phyloP scores from a whole-genome alignment of 2,329 filamentous ascomycete genomes.

The Hirsutella rhossiliensis region DNA sequence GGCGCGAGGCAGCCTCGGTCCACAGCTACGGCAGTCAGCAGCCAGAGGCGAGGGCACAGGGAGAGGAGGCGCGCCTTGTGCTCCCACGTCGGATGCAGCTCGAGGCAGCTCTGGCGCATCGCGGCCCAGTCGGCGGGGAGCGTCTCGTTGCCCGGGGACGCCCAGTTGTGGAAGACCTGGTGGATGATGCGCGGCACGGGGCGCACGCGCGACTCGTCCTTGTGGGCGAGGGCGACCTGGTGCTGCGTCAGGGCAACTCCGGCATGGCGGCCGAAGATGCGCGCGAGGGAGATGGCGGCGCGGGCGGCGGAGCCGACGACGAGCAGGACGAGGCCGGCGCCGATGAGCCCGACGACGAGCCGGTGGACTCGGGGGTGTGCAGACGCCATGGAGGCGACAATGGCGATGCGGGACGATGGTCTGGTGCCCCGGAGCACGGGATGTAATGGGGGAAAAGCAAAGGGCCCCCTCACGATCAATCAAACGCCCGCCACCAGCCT shows the following conservation, averaged over 20 bases:
- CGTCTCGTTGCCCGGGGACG: constrained; percentile 1
- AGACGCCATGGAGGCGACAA: neutral
- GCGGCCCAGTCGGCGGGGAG: neutral
- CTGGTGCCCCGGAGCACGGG: neutral
- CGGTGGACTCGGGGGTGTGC: neutral
- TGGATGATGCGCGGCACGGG: constrained; percentile 4
- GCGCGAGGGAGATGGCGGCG: neutral
- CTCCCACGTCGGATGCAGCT: constrained; percentile 4
- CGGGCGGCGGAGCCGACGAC: neutral
- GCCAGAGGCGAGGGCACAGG: neutral
- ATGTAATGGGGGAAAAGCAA: neutral
- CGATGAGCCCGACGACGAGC: neutral
- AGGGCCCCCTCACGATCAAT: too few relatives aligned
- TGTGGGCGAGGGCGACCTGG: neutral
- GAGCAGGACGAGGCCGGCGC: neutral
- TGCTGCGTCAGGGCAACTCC: constrained; percentile 2
- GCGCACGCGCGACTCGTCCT: neutral
- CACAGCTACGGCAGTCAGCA: constrained; percentile 35
- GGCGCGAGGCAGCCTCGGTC: constrained; percentile 57
- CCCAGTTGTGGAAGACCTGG: constrained; percentile 2
- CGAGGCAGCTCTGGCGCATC: neutral
- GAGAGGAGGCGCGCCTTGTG: constrained; percentile 1
- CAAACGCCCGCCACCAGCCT: too few relatives aligned
- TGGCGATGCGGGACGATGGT: neutral
- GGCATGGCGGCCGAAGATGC: constrained; percentile 2